Evolutionary conservation across 2,329 filamentous ascomycete species (phyloP).

Genomic region (Alternaria viburni): DNA sequence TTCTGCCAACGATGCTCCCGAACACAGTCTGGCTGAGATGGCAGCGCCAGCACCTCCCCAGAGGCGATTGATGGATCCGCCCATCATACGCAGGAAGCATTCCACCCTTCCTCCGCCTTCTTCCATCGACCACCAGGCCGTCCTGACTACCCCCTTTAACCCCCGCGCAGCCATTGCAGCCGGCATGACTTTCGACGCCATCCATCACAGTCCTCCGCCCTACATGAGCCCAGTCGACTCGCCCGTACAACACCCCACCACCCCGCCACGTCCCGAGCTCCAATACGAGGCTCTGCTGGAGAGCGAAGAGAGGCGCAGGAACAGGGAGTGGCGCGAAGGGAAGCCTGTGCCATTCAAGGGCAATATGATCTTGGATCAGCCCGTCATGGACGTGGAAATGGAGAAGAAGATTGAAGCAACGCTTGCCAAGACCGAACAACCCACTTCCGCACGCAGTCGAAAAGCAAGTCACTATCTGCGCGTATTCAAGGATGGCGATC

Average conservation of each 20-base stretch:
- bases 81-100: constrained; percentile 40
- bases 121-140: constrained; percentile 39
- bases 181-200: constrained; percentile 28
- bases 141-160: constrained; percentile 44
- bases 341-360: constrained; percentile 53
- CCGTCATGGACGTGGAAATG: constrained; percentile 56
- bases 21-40: constrained; percentile 35
- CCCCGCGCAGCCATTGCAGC: constrained; percentile 23
- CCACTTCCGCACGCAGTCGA: constrained; percentile 63
- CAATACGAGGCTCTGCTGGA: constrained; percentile 37
- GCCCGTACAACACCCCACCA: constrained; percentile 40
- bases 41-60: constrained; percentile 37
- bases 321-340: constrained; percentile 58
- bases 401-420: constrained; percentile 70
- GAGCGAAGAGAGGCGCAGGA: constrained; percentile 52
- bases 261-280: constrained; percentile 33
- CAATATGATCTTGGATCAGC: constrained; percentile 47
- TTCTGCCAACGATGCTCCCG: constrained; percentile 36
- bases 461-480: constrained; percentile 71
- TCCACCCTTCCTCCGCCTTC: constrained; percentile 28
- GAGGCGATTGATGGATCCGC: constrained; percentile 42
- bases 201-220: constrained; percentile 41
- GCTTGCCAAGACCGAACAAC: constrained; percentile 62
- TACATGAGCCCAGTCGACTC: constrained; percentile 49
- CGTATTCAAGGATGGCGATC: constrained; percentile 68